Evolutionary conservation across 2,329 filamentous ascomycete species (phyloP).

Genomic region (Fusarium brachygibbosum): DNA sequence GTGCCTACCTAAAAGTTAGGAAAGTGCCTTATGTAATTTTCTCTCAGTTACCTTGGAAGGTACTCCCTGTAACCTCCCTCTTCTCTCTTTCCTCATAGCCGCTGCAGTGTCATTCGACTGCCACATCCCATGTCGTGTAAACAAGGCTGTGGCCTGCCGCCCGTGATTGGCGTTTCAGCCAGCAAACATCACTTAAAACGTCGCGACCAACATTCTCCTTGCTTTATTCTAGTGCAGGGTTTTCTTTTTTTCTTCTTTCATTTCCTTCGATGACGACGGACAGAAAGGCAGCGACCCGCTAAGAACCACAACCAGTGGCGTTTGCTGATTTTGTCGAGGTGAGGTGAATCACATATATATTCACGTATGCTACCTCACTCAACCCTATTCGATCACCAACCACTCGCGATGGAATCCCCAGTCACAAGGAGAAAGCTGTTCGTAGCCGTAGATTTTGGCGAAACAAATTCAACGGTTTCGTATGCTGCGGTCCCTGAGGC

Average conservation of each 20-base stretch:
- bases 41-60: too few species aligned
- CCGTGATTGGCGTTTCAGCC: background rate
- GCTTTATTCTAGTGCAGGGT: too few species aligned
- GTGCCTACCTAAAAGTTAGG: too few species aligned
- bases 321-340: background rate
- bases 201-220: too few species aligned
- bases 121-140: background rate
- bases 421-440: background rate
- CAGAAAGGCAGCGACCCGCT: too few species aligned
- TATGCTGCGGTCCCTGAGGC: background rate
- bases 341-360: background rate
- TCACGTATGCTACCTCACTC: background rate
- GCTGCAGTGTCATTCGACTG: too few species aligned
- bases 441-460: conserved; percentile 12
- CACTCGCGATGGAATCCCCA: background rate
- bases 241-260: too few species aligned
- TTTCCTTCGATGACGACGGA: too few species aligned
- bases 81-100: background rate
- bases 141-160: background rate
- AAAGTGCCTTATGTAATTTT: too few species aligned
- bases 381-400: background rate
- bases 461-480: conserved; percentile 2
- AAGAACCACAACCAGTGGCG: too few species aligned
- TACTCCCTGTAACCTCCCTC: too few species aligned
- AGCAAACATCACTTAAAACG: background rate